These are phyloP conservation scores for Rhexocercosporidium sp. DNA, from an alignment of 2,329 filamentous ascomycete species.

Conservation along the genomic window DNA sequence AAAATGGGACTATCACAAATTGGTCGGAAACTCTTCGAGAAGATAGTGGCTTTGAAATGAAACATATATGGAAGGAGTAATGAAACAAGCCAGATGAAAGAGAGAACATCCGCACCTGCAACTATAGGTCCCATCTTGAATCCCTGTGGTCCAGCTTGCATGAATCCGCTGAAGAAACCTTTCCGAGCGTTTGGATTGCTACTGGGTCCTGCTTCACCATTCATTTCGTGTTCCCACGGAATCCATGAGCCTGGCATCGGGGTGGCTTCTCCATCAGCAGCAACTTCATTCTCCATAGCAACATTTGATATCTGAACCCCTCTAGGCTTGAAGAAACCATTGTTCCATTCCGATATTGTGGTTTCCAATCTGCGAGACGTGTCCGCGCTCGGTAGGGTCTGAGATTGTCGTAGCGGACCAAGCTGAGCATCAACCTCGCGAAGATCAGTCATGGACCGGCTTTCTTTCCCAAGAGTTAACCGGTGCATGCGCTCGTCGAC, in stretches of 20 bases:
- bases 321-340: conserved; percentile 58
- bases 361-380: conserved; percentile 44
- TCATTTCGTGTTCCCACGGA: conserved; percentile 41
- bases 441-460: conserved; percentile 36
- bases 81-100: background rate
- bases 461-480: conserved; percentile 31
- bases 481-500: conserved; percentile 37
- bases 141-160: conserved; percentile 34
- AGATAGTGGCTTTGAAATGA: background rate
- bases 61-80: background rate
- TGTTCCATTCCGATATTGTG: conserved; percentile 60
- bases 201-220: conserved; percentile 4
- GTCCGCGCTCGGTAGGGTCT: conserved; percentile 12
- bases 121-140: conserved; percentile 35
- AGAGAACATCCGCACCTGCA: conserved; percentile 20
- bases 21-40: background rate
- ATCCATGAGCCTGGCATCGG: conserved; percentile 52
- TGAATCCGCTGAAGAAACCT: conserved; percentile 19
- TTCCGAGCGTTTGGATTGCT: conserved; percentile 12
- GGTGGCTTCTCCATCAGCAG: conserved; percentile 45
- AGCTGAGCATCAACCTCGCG: conserved; percentile 51
- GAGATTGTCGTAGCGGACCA: conserved; percentile 39
- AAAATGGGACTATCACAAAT: background rate
- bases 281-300: conserved; percentile 50
- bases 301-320: conserved; percentile 49